Base-by-base conservation (phyloP, 441 rosid genomes). In the Bruguiera hainesii region DNA sequence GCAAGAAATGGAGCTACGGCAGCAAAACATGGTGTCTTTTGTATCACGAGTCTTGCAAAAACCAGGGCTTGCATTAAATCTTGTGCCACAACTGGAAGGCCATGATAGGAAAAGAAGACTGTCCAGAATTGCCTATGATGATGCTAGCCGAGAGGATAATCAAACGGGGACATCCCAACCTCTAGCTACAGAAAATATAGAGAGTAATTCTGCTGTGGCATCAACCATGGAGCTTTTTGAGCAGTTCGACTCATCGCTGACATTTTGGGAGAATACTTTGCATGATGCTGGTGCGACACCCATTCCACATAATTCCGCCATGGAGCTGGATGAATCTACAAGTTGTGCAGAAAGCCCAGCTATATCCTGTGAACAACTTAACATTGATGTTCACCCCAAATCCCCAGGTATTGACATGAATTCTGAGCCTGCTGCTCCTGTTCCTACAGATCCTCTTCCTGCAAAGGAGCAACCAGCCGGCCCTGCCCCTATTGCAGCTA, bases 371-470 rank as follows among this genome's bases (percentile, higher is more conserved):
- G 59, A 80, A 33, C 93, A 83, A 58, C 75, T 85, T n/a, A 80
- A 76, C 68, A 57, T 79, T 1, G 94, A 88, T 49, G 63, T 68
- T 23, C 72, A 71, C 61, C 81, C 88, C 0, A 84, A 79, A 66
- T 81, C 94, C 7, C 86, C 89, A 42, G 75, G 82, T 59, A 86
- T 92, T 51, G 97, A 90, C 79, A 92, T 95, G 99, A 92, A 92
- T 63, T 80, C 84, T 5, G 95, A 85, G 81, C 99, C 97, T 13
- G 79, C 78, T 19, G 53, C 50, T 2, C 63, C 76, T 28, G 64
- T 39, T 51, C 80, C 71, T 53, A 55, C 75, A 0, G 92, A 84
- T 57, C 76, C 66, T 8, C 75, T 66, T 69, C 70, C 74, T 51
- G 72, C 68, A 2, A 76, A 63, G 50, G 87, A 86, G 31, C 87